phyloP scores from a whole-genome alignment of 257 asterid species.

The Scutellaria barbata region DNA sequence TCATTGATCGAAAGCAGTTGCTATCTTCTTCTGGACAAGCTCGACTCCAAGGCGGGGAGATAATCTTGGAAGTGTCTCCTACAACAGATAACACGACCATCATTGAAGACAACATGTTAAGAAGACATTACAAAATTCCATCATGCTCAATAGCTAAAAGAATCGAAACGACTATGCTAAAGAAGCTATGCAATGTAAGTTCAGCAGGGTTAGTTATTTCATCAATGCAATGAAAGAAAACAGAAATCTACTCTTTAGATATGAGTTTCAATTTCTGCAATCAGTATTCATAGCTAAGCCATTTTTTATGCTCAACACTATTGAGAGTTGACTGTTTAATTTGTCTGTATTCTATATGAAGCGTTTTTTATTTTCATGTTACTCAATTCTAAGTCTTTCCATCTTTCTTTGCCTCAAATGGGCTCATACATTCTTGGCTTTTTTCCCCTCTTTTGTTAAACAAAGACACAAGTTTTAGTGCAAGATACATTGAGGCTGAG shows the following conservation, averaged over 20 bases:
- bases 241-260: too few relatives aligned
- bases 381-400: too few relatives aligned
- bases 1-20: slow-evolving; percentile 59
- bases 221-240: too few relatives aligned
- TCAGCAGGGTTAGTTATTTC: too few relatives aligned
- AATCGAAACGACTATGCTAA: not conserved
- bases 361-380: not conserved
- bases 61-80: slow-evolving; percentile 84
- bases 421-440: too few relatives aligned
- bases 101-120: too few relatives aligned
- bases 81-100: slow-evolving; percentile 28
- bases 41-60: slow-evolving; percentile 90
- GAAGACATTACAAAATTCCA: not conserved
- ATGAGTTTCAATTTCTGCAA: not conserved
- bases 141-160: not conserved
- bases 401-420: too few relatives aligned
- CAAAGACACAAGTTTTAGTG: too few relatives aligned
- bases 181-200: not conserved
- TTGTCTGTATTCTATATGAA: not conserved
- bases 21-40: slow-evolving; percentile 77
- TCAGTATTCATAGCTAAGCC: not conserved
- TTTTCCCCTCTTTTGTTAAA: too few relatives aligned
- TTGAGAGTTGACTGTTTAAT: slow-evolving; percentile 16
- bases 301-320: not conserved
- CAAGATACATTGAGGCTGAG: too few relatives aligned